Evolutionary conservation across 177 flowering plant species (phyloP).

Genomic region (Telopea speciosissima): DNA sequence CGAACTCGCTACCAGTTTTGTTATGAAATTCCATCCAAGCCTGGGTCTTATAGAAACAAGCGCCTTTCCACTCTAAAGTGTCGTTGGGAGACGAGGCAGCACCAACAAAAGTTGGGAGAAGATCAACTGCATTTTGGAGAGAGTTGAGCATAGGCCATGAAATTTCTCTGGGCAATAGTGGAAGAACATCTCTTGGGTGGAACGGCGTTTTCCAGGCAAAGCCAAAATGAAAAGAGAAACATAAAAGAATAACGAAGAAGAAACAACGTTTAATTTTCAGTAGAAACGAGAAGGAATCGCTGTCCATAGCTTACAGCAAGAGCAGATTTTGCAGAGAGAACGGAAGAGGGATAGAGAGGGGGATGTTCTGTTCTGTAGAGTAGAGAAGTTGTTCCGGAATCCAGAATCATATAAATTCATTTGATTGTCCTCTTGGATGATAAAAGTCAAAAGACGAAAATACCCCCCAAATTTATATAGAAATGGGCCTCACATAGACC

Average conservation of each 20-base stretch:
- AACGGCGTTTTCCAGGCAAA: conserved; percentile 36
- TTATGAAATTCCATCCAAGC: conserved; percentile 95
- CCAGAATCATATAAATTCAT: not conserved
- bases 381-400: not conserved
- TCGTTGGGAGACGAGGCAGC: conserved; percentile 43
- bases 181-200: conserved; percentile 56
- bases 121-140: conserved; percentile 53
- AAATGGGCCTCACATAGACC: not conserved
- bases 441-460: conserved; percentile 1
- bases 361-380: not conserved
- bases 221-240: not conserved
- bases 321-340: not conserved
- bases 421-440: not conserved
- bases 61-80: conserved; percentile 73
- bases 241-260: conserved; percentile 2
- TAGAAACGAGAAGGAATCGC: not conserved
- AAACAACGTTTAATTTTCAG: not conserved
- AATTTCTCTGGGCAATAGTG: conserved; percentile 58
- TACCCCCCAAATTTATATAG: not conserved
- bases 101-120: conserved; percentile 81
- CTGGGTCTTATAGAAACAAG: conserved; percentile 70
- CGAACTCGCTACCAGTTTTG: conserved; percentile 56
- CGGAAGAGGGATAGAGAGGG: conserved; percentile 11
- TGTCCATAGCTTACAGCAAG: conserved; percentile 8
- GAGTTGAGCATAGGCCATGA: conserved; percentile 77